These are phyloP conservation scores for Striga hermonthica DNA, from an alignment of 305 asterid genomes.

Conservation along the genomic window DNA sequence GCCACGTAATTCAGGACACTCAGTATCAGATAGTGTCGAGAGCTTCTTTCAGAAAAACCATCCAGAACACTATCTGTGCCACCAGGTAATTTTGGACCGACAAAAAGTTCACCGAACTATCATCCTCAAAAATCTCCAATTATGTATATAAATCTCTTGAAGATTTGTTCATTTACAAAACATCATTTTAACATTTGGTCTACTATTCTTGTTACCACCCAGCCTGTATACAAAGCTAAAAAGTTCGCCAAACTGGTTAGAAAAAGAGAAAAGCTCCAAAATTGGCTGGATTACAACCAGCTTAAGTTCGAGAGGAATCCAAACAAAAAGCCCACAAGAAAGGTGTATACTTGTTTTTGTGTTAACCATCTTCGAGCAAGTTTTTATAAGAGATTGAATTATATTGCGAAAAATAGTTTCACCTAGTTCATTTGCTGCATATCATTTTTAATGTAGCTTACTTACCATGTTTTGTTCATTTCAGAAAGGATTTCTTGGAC, in stretches of 20 bases:
- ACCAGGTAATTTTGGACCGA: constrained; percentile 59
- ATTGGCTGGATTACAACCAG: constrained; percentile 82
- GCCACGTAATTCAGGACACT: constrained; percentile 61
- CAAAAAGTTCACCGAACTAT: constrained; percentile 6
- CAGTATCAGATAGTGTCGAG: constrained; percentile 64
- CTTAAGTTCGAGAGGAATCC: constrained; percentile 77
- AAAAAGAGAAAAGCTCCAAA: constrained; percentile 61
- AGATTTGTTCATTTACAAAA: background rate
- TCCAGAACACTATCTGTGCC: constrained; percentile 84
- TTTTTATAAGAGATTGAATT: constrained; percentile 10
- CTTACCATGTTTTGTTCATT: constrained; percentile 27
- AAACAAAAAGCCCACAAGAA: constrained; percentile 63
- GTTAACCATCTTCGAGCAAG: background rate
- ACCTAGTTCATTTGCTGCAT: constrained; percentile 1
- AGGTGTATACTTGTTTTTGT: constrained; percentile 39
- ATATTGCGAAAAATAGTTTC: background rate
- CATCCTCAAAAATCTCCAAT: constrained; percentile 11
- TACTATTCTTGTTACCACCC: constrained; percentile 20
- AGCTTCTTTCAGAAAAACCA: constrained; percentile 73
- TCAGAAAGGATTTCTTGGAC: constrained; percentile 92
- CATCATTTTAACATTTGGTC: constrained; percentile 7
- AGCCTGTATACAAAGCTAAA: constrained; percentile 83
- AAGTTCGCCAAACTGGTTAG: constrained; percentile 66
- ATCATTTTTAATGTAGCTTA: constrained; percentile 16
- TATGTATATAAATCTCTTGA: background rate